phyloP scores from a whole-genome alignment of 78 protist species.

The Capsaspora owczarzaki region DNA sequence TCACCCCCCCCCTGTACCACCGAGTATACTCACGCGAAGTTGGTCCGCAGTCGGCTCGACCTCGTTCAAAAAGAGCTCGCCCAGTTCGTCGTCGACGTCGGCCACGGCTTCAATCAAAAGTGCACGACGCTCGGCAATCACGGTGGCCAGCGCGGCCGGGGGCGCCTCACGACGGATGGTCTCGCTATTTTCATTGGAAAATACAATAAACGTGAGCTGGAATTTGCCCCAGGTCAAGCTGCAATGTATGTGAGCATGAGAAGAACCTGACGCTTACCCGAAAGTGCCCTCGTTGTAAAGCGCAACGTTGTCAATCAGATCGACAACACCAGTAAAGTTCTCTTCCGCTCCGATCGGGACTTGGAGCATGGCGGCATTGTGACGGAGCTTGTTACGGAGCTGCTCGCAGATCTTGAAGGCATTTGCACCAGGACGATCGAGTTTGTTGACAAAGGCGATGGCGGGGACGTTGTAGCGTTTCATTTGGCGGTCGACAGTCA shows the following conservation, averaged over 20 bases:
- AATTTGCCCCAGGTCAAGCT: no score
- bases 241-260: no score
- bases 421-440: no score
- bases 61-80: neutral
- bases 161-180: no score
- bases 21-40: no score
- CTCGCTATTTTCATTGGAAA: no score
- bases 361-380: conserved; percentile 76
- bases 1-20: no score
- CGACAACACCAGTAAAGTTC: conserved; percentile 70
- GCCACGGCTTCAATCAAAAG: conserved; percentile 44
- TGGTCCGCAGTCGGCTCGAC: neutral
- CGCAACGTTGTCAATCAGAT: conserved; percentile 60
- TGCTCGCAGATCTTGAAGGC: conserved; percentile 34
- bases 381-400: conserved; percentile 57
- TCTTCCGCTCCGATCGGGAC: conserved; percentile 68
- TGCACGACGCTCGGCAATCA: conserved; percentile 4
- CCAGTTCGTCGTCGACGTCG: conserved; percentile 52
- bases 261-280: conserved; percentile 21
- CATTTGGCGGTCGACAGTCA: neutral
- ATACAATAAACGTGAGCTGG: no score
- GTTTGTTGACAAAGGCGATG: neutral
- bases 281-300: conserved; percentile 46
- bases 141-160: no score
- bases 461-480: neutral